A percentile compares a stretch with the other conserved stretches of the same genome.
phyloP scores from a whole-genome alignment of 2,329 filamentous ascomycete species.

The Aspergillus alliaceus region DNA sequence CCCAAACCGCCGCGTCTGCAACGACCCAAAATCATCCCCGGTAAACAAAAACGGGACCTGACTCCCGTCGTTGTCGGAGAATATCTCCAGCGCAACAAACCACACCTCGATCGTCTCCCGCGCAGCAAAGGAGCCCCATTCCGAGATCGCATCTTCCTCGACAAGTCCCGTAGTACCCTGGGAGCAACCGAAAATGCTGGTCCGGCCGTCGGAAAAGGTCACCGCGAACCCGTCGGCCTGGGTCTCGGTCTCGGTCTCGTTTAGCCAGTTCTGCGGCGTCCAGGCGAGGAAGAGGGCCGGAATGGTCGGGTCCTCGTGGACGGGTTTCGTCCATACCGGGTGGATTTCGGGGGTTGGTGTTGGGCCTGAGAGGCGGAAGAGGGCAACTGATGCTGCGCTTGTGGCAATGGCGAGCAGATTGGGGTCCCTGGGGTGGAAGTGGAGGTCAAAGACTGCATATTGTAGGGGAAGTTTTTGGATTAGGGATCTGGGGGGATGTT shows the following conservation, averaged over 20 bases:
- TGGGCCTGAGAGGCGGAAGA: conserved; percentile 32
- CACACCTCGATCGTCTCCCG: conserved; percentile 40
- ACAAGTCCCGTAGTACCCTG: not conserved
- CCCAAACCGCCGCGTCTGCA: conserved; percentile 32
- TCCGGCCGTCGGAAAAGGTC: conserved; percentile 68
- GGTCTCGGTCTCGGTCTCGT: not conserved
- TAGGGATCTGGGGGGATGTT: conserved; percentile 45
- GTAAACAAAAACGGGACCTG: conserved; percentile 34
- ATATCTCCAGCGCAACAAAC: conserved; percentile 36
- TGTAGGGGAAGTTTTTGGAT: conserved; percentile 63
- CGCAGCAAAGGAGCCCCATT: conserved; percentile 25
- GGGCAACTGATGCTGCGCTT: conserved; percentile 59
- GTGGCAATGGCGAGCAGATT: conserved; percentile 71
- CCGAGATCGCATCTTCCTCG: not conserved
- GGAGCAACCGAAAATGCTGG: conserved; percentile 52
- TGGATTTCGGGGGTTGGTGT: conserved; percentile 25
- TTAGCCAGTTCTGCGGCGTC: conserved; percentile 55
- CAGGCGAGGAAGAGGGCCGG: conserved; percentile 74
- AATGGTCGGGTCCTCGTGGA: conserved; percentile 55
- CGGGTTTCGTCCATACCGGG: conserved; percentile 46
- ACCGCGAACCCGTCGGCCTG: conserved; percentile 59
- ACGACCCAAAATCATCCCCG: conserved; percentile 40
- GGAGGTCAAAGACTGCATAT: conserved; percentile 79
- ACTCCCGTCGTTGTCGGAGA: conserved; percentile 3
- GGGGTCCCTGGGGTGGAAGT: conserved; percentile 65